Percentiles rank a stretch among this genome's conserved stretches.
These are phyloP conservation scores for Emergomyces africanus DNA, from an alignment of 2,329 filamentous ascomycete species.

Conservation along the genomic window DNA sequence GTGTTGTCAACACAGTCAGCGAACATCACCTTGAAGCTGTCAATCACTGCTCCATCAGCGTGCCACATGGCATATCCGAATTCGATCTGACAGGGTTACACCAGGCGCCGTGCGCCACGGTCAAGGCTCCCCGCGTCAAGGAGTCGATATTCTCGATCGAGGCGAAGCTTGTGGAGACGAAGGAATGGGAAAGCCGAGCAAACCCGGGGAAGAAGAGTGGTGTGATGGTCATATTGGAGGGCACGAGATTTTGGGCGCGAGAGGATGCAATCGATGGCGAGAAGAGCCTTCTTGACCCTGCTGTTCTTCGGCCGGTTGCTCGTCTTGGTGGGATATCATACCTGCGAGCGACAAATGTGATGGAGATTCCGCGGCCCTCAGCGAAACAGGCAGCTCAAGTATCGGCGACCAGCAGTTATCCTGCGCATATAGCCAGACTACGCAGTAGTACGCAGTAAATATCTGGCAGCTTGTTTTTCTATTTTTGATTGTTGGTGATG, in stretches of 20 bases:
- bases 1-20: slow-evolving; percentile 74
- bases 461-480: neutral
- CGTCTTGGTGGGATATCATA: slow-evolving; percentile 82
- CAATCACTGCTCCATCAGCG: slow-evolving; percentile 66
- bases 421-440: neutral
- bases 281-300: slow-evolving; percentile 58
- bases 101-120: slow-evolving; percentile 50
- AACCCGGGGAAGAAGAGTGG: slow-evolving; percentile 62
- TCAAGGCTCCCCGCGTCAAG: slow-evolving; percentile 58
- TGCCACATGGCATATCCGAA: slow-evolving; percentile 63
- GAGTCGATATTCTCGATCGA: slow-evolving; percentile 79
- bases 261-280: slow-evolving; percentile 80
- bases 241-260: slow-evolving; percentile 73
- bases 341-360: slow-evolving; percentile 52
- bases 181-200: slow-evolving; percentile 64
- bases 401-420: neutral
- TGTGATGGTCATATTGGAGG: slow-evolving; percentile 66
- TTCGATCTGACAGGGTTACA: slow-evolving; percentile 70
- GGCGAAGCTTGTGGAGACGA: slow-evolving; percentile 57
- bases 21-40: slow-evolving; percentile 80
- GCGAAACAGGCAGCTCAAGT: neutral
- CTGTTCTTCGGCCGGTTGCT: slow-evolving; percentile 61
- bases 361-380: slow-evolving; percentile 52
- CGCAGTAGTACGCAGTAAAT: no score
- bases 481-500: neutral